phyloP scores from a whole-genome alignment of 1,284 basidiomycete genomes.

The Malassezia pachydermatis region DNA sequence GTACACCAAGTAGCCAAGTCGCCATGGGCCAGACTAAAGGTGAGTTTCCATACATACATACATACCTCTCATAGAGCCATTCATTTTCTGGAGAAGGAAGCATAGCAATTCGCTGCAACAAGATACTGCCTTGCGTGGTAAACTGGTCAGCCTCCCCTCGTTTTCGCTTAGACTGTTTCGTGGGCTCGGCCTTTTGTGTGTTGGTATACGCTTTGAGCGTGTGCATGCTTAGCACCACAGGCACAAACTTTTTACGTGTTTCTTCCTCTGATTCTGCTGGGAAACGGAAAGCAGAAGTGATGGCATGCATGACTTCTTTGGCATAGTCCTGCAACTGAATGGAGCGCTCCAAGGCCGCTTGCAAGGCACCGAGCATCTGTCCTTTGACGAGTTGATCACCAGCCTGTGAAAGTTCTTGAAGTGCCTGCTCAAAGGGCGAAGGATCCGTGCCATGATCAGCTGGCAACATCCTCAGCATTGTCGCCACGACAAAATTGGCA shows the following conservation, averaged over 20 bases:
- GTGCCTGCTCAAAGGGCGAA: neutral
- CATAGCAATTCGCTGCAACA: slow-evolving; percentile 31
- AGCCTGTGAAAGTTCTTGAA: slow-evolving; percentile 12
- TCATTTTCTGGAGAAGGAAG: slow-evolving; percentile 22
- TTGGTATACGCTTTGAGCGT: slow-evolving; percentile 16
- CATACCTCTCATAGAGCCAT: slow-evolving; percentile 16
- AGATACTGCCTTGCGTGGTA: slow-evolving; percentile 34
- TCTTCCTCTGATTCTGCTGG: neutral
- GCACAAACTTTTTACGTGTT: slow-evolving; percentile 14
- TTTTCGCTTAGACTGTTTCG: slow-evolving; percentile 19
- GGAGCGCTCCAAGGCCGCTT: slow-evolving; percentile 9
- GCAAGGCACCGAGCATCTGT: slow-evolving; percentile 9
- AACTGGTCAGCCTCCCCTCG: slow-evolving; percentile 10
- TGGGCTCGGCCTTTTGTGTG: neutral
- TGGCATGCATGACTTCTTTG: neutral
- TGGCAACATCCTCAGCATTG: slow-evolving; percentile 19
- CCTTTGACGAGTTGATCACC: slow-evolving; percentile 14
- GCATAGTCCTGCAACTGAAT: neutral
- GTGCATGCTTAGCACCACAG: slow-evolving; percentile 13
- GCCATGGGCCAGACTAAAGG: too few relatives aligned
- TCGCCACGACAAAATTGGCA: slow-evolving; percentile 39
- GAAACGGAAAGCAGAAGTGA: slow-evolving; percentile 13
- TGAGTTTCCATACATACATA: slow-evolving; percentile 18
- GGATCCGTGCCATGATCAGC: neutral
- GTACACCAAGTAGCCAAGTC: slow-evolving; percentile 27